phyloP scores from a whole-genome alignment of 371 early-diverging fungal genomes.

The Conidiobolus incongruus region DNA sequence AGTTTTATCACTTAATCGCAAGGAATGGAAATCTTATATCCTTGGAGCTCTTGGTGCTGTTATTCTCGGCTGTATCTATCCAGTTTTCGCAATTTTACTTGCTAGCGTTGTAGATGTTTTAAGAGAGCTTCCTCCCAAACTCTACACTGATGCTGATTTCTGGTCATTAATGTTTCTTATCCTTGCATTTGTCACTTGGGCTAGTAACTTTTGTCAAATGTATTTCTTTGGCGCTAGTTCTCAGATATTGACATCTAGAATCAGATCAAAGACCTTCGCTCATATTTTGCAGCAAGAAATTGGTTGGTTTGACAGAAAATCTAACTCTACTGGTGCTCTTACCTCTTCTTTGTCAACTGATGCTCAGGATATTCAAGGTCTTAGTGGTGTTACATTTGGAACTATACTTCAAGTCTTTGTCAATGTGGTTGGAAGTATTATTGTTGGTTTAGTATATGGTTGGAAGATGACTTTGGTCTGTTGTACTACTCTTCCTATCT shows the following conservation, averaged over 20 bases:
- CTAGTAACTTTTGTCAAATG: constrained; percentile 16
- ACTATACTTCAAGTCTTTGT: constrained; percentile 5
- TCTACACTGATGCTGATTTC: constrained; percentile 23
- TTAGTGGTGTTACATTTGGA: constrained; percentile 12
- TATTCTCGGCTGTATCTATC: constrained; percentile 9
- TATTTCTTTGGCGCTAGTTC: constrained; percentile 19
- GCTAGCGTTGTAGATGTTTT: constrained; percentile 22
- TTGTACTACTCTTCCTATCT: constrained; percentile 23
- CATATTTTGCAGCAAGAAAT: constrained; percentile 56
- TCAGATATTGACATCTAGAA: constrained; percentile 29
- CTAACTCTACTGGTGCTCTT: constrained; percentile 60
- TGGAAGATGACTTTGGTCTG: constrained; percentile 47
- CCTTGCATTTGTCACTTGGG: constrained; percentile 22
- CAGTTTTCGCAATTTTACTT: constrained; percentile 25
- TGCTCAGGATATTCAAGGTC: constrained; percentile 30
- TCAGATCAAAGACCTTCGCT: constrained; percentile 28
- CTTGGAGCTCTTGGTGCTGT: constrained; percentile 8
- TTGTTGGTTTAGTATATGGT: constrained; percentile 31
- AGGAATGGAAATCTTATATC: too few relatives aligned
- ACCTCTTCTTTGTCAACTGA: constrained; percentile 61
- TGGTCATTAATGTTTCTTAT: constrained; percentile 57
- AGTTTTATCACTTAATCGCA: too few relatives aligned
- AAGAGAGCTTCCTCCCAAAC: constrained; percentile 13
- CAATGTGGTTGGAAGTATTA: constrained; percentile 5
- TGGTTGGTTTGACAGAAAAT: constrained; percentile 60